These are phyloP conservation scores for Plasmodium ovale DNA, from an alignment of 169 alveolate species.

Conservation along the genomic window DNA sequence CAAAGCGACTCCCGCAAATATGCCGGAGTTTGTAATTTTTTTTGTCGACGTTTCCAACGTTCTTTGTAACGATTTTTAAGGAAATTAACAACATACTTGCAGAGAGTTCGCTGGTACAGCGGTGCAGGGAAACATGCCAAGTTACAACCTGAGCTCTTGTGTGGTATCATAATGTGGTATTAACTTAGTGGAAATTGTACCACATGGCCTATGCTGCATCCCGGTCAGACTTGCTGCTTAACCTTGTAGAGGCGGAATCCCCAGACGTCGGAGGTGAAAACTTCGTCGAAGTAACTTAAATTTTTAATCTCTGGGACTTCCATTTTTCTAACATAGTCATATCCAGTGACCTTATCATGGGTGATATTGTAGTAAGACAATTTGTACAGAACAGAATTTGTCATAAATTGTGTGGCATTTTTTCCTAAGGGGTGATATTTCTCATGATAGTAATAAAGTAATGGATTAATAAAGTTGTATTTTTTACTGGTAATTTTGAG, in stretches of 20 bases:
- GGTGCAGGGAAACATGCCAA: too few species aligned
- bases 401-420: constrained; percentile 93
- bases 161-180: too few species aligned
- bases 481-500: constrained; percentile 94
- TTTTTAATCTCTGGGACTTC: constrained; percentile 84
- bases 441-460: constrained; percentile 32
- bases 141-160: too few species aligned
- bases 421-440: constrained; percentile 90
- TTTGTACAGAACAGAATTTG: constrained; percentile 94
- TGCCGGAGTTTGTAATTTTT: too few species aligned
- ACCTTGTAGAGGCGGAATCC: constrained; percentile 96
- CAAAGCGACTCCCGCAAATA: too few species aligned
- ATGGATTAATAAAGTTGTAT: constrained; percentile 79
- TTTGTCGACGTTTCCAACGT: too few species aligned
- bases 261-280: constrained; percentile 97
- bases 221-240: constrained; percentile 44
- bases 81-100: too few species aligned
- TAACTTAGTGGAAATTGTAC: too few species aligned
- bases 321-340: constrained; percentile 92
- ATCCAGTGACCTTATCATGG: constrained; percentile 91
- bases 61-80: too few species aligned
- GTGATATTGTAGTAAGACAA: constrained; percentile 94
- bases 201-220: too few species aligned
- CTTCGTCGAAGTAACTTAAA: constrained; percentile 95
- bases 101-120: too few species aligned